phyloP scores from a whole-genome alignment of 2,329 filamentous ascomycete species.

The Aspergillus udagawae region DNA sequence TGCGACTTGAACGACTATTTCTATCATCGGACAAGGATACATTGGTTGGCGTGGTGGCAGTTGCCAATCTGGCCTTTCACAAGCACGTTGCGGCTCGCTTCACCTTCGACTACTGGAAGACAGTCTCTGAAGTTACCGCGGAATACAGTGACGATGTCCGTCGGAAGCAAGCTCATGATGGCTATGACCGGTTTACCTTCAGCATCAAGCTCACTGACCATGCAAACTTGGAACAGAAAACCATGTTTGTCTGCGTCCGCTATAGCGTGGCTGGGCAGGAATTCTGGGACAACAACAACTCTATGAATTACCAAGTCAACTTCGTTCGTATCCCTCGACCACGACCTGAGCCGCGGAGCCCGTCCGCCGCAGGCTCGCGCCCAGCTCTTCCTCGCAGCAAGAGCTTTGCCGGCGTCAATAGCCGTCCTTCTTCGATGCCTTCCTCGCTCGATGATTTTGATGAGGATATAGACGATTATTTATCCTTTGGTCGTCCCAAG shows the following conservation, averaged over 20 bases:
- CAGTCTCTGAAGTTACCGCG: slow-evolving; percentile 87
- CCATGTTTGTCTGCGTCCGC: slow-evolving; percentile 83
- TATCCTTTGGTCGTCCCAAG: slow-evolving; percentile 55
- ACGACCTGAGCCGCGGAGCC: slow-evolving; percentile 46
- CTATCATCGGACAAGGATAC: slow-evolving; percentile 84
- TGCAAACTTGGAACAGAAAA: slow-evolving; percentile 87
- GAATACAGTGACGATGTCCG: slow-evolving; percentile 79
- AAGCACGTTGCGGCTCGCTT: slow-evolving; percentile 90
- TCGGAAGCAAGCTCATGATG: slow-evolving; percentile 58
- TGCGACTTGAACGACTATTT: slow-evolving; percentile 82
- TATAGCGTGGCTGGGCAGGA: slow-evolving; percentile 82
- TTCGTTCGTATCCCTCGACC: slow-evolving; percentile 75
- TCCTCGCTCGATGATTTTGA: slow-evolving; percentile 66
- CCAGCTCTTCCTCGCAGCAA: slow-evolving; percentile 64
- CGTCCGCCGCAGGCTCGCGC: slow-evolving; percentile 50
- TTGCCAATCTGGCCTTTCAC: slow-evolving; percentile 84
- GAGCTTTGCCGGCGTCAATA: slow-evolving; percentile 50
- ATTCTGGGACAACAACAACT: slow-evolving; percentile 91
- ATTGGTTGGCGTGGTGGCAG: slow-evolving; percentile 75
- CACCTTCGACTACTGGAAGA: slow-evolving; percentile 98
- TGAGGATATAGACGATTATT: slow-evolving; percentile 49
- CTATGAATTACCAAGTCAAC: slow-evolving; percentile 87
- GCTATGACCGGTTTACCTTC: slow-evolving; percentile 88
- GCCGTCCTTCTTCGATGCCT: slow-evolving; percentile 50
- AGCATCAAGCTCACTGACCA: slow-evolving; percentile 89